Evolutionary conservation across 768 basidiomycete genomes (phyloP), one percentile per base, ranked within the genome.

Genomic region (Krasilnikovozyma curviuscula): DNA sequence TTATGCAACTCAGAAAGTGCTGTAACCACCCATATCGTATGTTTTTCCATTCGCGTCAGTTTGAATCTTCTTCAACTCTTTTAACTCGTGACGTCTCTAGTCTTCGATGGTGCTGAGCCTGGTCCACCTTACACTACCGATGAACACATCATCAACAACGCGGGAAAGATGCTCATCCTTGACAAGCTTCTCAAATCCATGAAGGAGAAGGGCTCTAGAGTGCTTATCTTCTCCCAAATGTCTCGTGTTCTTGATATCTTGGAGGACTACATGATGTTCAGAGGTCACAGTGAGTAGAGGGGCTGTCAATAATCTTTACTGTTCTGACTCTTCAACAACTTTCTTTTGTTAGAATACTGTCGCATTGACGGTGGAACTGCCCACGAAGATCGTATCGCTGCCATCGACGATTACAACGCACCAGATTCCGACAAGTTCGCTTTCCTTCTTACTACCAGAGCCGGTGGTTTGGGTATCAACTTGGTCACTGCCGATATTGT

Each of bases 171-270:
- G 91, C 69, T 91, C 46, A 89, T 98, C 52, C 74, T 98, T 25
- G 89, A 98, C 69, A 95, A 86, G 64, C 71, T 98, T 0, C 74
- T 97, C 18, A 69, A 70, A 48, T 76, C 73, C 29, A 81, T 95
- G 83, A 85, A 83, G 59, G 77, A 67, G 21, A 88, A 88, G 62
- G 89, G 86, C n/a, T 91, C 85, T 3, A 76, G 91, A 7, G 83
- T 88, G 3, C 74, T 95, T 55, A 93, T 98, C 52, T 98, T 98
- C 70, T 91, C 85, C 57, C 93, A 97, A 65, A 97, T 98, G 93
- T 89, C 84, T 66, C 79, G 93, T n/a, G 83, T 97, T 49, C 71
- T 95, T 41, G 93, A 98, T 64, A 97, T 98, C 50, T 65, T 98
- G 38, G 91, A 97, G 62, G 91, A 97, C 61, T 97, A 89, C 64